Percentiles rank a stretch among this genome's conserved stretches.
Evolutionary conservation across 1,139 yeast genomes (phyloP).

Genomic region (Sugiyamaella sp.): DNA sequence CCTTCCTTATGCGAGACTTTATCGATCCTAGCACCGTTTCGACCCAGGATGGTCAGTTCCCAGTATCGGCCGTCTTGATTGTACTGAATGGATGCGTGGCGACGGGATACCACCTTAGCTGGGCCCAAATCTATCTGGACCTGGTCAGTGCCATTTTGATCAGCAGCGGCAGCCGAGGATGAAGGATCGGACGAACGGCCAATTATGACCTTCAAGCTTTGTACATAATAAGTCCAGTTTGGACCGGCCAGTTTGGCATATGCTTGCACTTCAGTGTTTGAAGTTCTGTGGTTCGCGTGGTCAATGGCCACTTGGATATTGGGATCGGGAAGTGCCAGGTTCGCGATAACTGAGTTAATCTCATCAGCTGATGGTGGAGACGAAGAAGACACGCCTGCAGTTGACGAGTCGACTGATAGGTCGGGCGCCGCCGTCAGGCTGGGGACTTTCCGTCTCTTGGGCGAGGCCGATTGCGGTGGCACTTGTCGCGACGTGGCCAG

Average conservation of each 20-base stretch:
- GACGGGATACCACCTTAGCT: conserved; percentile 90
- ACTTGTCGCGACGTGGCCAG: background rate
- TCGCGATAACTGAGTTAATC: conserved; percentile 50
- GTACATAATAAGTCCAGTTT: conserved; percentile 92
- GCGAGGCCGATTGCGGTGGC: conserved; percentile 13
- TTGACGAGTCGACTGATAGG: background rate
- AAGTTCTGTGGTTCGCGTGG: conserved; percentile 68
- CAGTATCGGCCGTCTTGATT: conserved; percentile 75
- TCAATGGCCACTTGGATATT: conserved; percentile 50
- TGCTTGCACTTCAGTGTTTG: conserved; percentile 88
- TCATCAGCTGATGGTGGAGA: conserved; percentile 39
- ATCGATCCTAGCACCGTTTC: conserved; percentile 93
- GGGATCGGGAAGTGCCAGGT: conserved; percentile 49
- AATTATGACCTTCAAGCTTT: conserved; percentile 71
- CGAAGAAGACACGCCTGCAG: background rate
- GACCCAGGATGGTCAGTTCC: conserved; percentile 81
- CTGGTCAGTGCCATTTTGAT: conserved; percentile 39
- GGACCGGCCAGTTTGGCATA: conserved; percentile 95
- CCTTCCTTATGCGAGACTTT: conserved; percentile 55
- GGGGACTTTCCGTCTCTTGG: conserved; percentile 23
- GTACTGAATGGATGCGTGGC: conserved; percentile 82
- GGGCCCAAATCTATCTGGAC: conserved; percentile 95
- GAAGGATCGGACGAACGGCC: conserved; percentile 69
- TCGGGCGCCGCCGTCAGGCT: conserved; percentile 1
- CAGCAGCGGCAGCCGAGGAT: conserved; percentile 29